Evolutionary conservation across 1,139 yeast genomes (phyloP), one percentile per base, ranked within the genome.

Genomic region (Geotrichum restrictum): DNA sequence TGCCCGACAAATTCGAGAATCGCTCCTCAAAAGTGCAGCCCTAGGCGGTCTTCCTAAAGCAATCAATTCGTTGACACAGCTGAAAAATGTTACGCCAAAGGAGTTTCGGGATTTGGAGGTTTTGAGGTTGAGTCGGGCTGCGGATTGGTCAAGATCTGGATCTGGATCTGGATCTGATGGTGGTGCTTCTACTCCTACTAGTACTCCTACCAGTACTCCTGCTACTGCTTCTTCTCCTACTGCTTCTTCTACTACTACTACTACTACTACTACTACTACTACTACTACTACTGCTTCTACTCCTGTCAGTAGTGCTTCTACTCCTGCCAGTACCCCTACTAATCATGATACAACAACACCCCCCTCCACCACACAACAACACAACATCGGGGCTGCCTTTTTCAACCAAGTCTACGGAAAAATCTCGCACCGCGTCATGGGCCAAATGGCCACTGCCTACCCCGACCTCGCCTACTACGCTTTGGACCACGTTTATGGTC

Each of bases 401-500:
- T 89, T 95, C 88, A 79, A 81, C 58, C 72, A 77, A 19, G 82
- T 88, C 1, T 91, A 89, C 65, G 81, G 84, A 47, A 89, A 88
- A 66, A 81, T 89, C 29, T 79, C 88, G 47, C 69, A 71, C 21
- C 73, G 95, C 31, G 87, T 89, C 37, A 74, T 75, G 49, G 76
- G 76, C 51, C 95, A 88, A 62, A 74, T 89, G 79, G 68, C 75
- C 51, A 72, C 79, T 1, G 85, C 95, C 13, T 88, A 88, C 66
- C 96, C 96, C 0, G 97, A 89, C 66, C 75, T 89, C 56, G 86
- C 93, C 82, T 76, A 79, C 57, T 85, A 77, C 64, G 82, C 94
- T 0, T 73, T 83, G 54, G 80, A 82, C 55, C 82, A 85, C 63
- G 91, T 85, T 13, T 91, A 89, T 64, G 81, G 88, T 0, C 89